A percentile compares a stretch with the other conserved stretches of the same genome.
These are phyloP conservation scores for Eremothecium sinecaudum DNA, from an alignment of 1,139 yeast species.

Conservation along the genomic window DNA sequence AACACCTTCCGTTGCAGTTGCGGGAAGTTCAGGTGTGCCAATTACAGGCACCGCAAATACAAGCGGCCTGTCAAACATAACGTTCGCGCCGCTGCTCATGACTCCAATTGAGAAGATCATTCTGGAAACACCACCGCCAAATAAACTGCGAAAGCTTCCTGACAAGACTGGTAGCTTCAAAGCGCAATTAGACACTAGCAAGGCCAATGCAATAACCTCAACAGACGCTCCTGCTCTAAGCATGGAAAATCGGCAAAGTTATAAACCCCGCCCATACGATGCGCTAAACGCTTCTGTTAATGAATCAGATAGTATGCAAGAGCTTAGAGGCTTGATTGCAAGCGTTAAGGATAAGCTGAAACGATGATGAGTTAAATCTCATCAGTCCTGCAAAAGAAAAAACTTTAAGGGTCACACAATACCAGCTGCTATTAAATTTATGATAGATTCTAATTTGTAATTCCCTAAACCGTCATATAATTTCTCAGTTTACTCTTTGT, in stretches of 20 bases:
- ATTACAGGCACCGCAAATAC: constrained; percentile 8
- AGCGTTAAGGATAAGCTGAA: constrained; percentile 23
- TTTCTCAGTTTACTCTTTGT: too few relatives aligned
- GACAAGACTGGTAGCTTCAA: neutral
- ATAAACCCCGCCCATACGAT: neutral
- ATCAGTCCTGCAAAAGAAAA: too few relatives aligned
- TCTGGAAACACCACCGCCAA: constrained; percentile 2
- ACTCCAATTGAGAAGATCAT: constrained; percentile 5
- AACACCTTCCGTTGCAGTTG: constrained; percentile 5
- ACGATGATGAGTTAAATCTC: neutral
- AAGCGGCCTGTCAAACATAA: constrained; percentile 11
- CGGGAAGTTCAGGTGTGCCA: constrained; percentile 3
- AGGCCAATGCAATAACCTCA: neutral
- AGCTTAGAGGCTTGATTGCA: constrained; percentile 23
- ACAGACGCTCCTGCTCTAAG: neutral
- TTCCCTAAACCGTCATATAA: too few relatives aligned
- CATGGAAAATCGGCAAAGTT: neutral
- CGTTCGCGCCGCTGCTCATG: constrained; percentile 9
- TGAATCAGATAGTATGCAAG: constrained; percentile 13
- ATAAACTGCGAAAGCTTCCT: neutral
- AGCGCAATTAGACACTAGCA: neutral
- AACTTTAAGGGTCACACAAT: too few relatives aligned
- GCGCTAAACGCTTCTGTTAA: neutral
- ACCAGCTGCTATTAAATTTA: too few relatives aligned
- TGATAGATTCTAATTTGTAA: too few relatives aligned